Conservation (phyloP, 2,329 filamentous ascomycete species). For the Zymoseptoria pseudotritici region DNA sequence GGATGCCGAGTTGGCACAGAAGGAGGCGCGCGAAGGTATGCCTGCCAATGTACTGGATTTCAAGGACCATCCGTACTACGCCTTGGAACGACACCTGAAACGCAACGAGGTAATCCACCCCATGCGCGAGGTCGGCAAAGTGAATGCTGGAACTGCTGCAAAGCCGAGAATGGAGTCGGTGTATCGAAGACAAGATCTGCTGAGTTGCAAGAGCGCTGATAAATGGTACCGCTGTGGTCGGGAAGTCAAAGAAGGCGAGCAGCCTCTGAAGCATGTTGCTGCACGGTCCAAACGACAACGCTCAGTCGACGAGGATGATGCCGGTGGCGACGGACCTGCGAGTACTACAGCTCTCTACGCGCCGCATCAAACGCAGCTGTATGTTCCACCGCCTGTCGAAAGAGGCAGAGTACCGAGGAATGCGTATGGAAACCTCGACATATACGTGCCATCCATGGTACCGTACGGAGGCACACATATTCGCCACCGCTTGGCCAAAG, state of each 20-base stretch:
- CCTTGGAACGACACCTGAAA: conserved; percentile 75
- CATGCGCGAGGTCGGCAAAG: conserved; percentile 65
- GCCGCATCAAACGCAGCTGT: conserved; percentile 58
- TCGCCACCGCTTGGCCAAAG: conserved; percentile 51
- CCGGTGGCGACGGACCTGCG: conserved; percentile 35
- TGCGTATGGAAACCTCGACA: conserved; percentile 54
- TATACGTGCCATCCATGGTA: conserved; percentile 58
- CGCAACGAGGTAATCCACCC: conserved; percentile 76
- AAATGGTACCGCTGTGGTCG: conserved; percentile 87
- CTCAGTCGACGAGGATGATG: conserved; percentile 23
- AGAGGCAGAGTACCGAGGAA: conserved; percentile 62
- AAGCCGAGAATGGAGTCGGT: conserved; percentile 61
- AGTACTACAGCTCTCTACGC: conserved; percentile 54
- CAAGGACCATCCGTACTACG: conserved; percentile 43
- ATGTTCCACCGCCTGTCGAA: conserved; percentile 67
- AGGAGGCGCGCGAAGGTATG: conserved; percentile 63
- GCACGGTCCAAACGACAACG: conserved; percentile 19
- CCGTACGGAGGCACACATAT: conserved; percentile 54
- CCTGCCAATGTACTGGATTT: conserved; percentile 35
- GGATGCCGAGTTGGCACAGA: conserved; percentile 63
- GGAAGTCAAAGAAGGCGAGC: conserved; percentile 68
- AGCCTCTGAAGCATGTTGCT: conserved; percentile 65
- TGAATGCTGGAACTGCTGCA: conserved; percentile 57
- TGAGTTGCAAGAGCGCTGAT: conserved; percentile 67
- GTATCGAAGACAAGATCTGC: conserved; percentile 75